Evolutionary conservation across 805 yeast genomes (phyloP), one percentile per base, ranked within the genome.

Genomic region (Ogataea henricii): DNA sequence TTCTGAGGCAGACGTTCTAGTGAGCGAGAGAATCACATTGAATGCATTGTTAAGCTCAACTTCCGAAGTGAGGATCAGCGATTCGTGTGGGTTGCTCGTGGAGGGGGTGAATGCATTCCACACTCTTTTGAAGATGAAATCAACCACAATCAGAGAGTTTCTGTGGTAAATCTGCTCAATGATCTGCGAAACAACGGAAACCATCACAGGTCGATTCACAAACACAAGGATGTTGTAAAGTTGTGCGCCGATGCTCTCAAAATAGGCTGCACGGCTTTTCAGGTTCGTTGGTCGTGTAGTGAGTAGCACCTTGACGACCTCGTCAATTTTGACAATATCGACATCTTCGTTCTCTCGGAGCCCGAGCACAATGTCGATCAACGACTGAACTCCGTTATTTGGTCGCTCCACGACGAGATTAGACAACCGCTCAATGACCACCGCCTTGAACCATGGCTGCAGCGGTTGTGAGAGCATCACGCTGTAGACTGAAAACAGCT

Each of bases 341-440:
- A 89, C 66, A 10, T 81, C 82, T 47, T 85, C 92, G 45, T 76
- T 73, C 35, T 89, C 95, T 47, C 96, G 71, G 21, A 87, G 70
- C 0, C 96, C 96, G 12, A 87, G 70, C 0, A 87, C 73, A 52
- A 87, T 81, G 64, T 92, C 97, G 23, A 90, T 73, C 42, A 92
- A 66, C 1, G 90, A 75, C 23, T 78, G 66, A 1, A 94, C 81
- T 0, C 98, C 97, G 1, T 66, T 63, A 2, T 76, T 64, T 23
- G 52, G 33, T 20, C 95, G 74, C 36, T 73, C 64, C 17, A 79
- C 62, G 1, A 87, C 85, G 22, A 89, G 65, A 3, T 63, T 51
- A 0, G 85, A 77, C 3, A 92, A 69, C 40, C 75, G 70, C 0
- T 66, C 50, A 40, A 84, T 64, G 3, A 87, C 71, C 47, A 74